phyloP scores from a whole-genome alignment of 2,329 filamentous ascomycete genomes.

The Uncinocarpus reesii region DNA sequence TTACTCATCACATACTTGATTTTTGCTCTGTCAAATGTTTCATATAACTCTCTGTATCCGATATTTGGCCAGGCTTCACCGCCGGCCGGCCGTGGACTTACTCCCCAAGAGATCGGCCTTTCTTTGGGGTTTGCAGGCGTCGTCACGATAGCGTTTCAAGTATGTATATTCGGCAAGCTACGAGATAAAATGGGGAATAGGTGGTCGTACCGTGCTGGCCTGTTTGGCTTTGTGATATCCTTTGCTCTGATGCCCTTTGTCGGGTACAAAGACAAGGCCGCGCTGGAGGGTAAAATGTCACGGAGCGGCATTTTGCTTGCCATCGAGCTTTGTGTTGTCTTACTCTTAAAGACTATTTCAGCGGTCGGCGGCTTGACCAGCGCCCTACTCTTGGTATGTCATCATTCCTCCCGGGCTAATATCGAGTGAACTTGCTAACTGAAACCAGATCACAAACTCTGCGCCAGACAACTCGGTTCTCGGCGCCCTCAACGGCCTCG shows the following conservation, averaged over 20 bases:
- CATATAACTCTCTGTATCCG: constrained; percentile 89
- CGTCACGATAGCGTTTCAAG: constrained; percentile 81
- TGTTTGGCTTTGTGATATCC: constrained; percentile 69
- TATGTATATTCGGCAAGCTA: constrained; percentile 70
- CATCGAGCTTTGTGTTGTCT: constrained; percentile 63
- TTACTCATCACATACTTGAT: constrained; percentile 79
- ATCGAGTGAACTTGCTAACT: neutral
- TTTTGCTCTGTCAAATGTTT: constrained; percentile 88
- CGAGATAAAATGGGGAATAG: constrained; percentile 75
- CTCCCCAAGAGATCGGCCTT: constrained; percentile 71
- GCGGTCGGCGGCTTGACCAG: constrained; percentile 83
- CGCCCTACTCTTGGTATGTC: constrained; percentile 68
- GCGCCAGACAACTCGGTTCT: constrained; percentile 75
- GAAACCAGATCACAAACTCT: constrained; percentile 76
- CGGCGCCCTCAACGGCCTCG: constrained; percentile 83
- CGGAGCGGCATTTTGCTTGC: constrained; percentile 63
- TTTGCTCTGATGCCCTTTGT: constrained; percentile 87
- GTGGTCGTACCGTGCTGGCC: constrained; percentile 65
- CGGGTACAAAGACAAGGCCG: constrained; percentile 57
- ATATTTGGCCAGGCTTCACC: constrained; percentile 71
- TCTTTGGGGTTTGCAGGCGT: constrained; percentile 74
- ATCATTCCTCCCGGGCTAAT: neutral
- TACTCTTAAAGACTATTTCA: constrained; percentile 83
- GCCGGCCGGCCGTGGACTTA: constrained; percentile 66
- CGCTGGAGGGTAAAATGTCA: constrained; percentile 46